Evolutionary conservation across 2,329 filamentous ascomycete genomes (phyloP).

Genomic region (Venturia effusa): DNA sequence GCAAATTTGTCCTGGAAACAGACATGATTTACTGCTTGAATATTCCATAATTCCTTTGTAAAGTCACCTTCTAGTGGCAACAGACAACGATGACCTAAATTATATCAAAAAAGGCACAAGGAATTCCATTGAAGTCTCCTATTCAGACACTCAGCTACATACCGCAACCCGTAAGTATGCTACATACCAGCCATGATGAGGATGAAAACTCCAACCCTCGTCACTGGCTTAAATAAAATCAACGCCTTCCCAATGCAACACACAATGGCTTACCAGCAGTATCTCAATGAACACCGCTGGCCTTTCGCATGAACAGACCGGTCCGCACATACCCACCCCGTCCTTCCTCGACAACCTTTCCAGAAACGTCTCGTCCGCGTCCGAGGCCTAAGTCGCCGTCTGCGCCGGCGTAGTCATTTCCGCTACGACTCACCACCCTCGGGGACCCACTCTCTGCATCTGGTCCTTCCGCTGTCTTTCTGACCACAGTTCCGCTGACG

Average conservation of each 20-base stretch:
- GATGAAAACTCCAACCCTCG: background rate
- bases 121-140: background rate
- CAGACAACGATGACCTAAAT: too few species aligned
- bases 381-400: slow-evolving; percentile 23
- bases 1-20: too few species aligned
- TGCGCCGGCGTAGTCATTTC: slow-evolving; percentile 34
- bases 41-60: too few species aligned
- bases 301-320: slow-evolving; percentile 27
- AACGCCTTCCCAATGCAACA: background rate
- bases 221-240: background rate
- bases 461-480: slow-evolving; percentile 18
- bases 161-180: background rate
- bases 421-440: slow-evolving; percentile 35
- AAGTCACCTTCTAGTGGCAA: too few species aligned
- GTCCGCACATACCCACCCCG: slow-evolving; percentile 26
- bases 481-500: slow-evolving; percentile 13
- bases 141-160: background rate
- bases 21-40: too few species aligned
- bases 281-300: slow-evolving; percentile 24
- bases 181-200: background rate
- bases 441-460: slow-evolving; percentile 12
- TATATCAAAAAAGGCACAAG: background rate
- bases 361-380: slow-evolving; percentile 53
- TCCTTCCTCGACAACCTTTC: slow-evolving; percentile 64
- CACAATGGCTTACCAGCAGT: background rate